Base-by-base conservation (phyloP, 192 early-diverging fungal species). In the Linnemannia zychae region DNA sequence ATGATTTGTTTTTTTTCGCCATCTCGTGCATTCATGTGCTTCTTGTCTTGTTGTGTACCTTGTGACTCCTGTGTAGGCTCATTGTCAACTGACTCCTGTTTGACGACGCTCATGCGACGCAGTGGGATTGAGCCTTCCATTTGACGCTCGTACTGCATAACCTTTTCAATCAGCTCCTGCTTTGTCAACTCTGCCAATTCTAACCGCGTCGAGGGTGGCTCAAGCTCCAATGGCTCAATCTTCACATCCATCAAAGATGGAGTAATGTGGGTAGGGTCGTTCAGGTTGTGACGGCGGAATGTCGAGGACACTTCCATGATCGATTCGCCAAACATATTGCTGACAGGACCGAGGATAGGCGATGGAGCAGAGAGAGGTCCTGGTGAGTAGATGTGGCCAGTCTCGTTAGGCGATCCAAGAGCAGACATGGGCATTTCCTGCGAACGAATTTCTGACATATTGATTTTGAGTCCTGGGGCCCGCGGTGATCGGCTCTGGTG, bases 121-220 rank as follows among this genome's bases (percentile, higher is more conserved):
- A 74, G 12, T 9, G 87, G 69, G 2, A 79, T 72, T 7, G 80
- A 78, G 6, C 81, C 81, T 63, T 83, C 80, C 38, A 80, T 75
- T 52, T 82, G 71, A n/a, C 86, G 86, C 57, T 87, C 86, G 50
- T 87, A 87, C 28, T 88, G 72, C 87, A 88, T 88, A 22, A 88
- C 87, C 50, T 88, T 88, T 81, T 88, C 81, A 49, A 88, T 88
- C 72, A 88, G 24, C 50, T 88, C 87, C 34, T 84, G 76, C 71
- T 88, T 88, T 5, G 77, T 63, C 57, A 88, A 7, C 31, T 80
- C 81, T 28, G 46, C 69, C 48, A 88, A n/a, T 44, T 79, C 83
- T 37, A 48, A 70, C 0, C 67, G 53, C 0, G 83, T 85, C 40
- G 83, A 85, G 33, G 83, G 83, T 13, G 74, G 72, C n/a, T 84